Evolutionary conservation across 2,329 filamentous ascomycete species (phyloP), one percentile per base, ranked within the genome.

Genomic region (Paraphoma sp.): DNA sequence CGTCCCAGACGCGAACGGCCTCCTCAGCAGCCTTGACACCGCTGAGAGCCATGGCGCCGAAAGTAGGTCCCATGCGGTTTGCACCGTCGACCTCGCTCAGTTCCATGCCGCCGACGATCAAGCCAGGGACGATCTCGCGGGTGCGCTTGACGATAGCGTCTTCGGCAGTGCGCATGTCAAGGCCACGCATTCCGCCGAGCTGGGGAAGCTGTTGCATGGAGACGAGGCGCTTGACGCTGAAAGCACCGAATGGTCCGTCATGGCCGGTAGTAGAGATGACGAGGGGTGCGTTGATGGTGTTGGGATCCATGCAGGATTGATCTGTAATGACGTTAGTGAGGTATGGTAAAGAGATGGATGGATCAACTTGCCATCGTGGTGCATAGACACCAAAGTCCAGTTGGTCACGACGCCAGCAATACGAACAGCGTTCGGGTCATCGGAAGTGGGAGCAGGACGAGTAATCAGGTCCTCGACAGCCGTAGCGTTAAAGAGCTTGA

Each of bases 401-500:
- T 97, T 97, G 71, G 92, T 96, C 53, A 97, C 93, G 1, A 97
- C 93, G 69, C 93, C 93, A 8, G 92, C 90, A 64, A 97, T 88
- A 61, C 90, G 87, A 43, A 96, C 79, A 9, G 81, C 80, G 17
- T 82, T 80, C 40, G 77, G 80, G 42, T 78, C 74, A 45, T 80
- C 77, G 11, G 61, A 28, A 1, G 70, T 73, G 4, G 73, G 73
- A 36, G 70, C 68, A 5, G 86, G 86, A 44, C 93, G 90, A 17
- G 93, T 97, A 79, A 97, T 94, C 61, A 97, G 83, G 72, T 97
- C 93, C 80, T 97, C 93, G 43, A 97, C 93, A 17, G 90, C 85
- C 36, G 93, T 97, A 38, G 93, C 93, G 76, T 97, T 97, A 87
- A 97, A 97, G 60, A 97, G 87, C 86, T 97, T 97, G 72, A 97